phyloP scores from a whole-genome alignment of 768 basidiomycete genomes.

The Rickenella mellea region DNA sequence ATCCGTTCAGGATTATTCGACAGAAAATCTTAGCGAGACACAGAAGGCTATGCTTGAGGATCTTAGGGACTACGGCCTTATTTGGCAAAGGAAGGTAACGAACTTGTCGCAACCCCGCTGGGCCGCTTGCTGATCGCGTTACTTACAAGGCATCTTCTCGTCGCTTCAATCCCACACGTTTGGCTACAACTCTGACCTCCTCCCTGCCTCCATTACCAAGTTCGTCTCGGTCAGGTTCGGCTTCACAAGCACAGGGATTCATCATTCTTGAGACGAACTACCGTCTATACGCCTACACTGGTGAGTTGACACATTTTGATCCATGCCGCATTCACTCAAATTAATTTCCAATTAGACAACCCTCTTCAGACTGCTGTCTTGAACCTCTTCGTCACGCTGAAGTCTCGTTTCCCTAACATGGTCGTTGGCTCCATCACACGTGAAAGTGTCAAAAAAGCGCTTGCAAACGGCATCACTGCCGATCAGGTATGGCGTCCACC shows the following conservation, averaged over 20 bases:
- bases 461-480: constrained; percentile 91
- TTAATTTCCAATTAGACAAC: constrained; percentile 52
- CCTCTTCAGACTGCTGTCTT: constrained; percentile 93
- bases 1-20: constrained; percentile 90
- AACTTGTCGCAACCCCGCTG: constrained; percentile 16
- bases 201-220: constrained; percentile 75
- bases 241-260: constrained; percentile 72
- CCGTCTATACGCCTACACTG: constrained; percentile 95
- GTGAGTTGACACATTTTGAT: constrained; percentile 31
- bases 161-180: constrained; percentile 88
- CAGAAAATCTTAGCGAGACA: constrained; percentile 66
- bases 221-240: constrained; percentile 40
- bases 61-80: constrained; percentile 87
- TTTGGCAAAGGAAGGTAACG: constrained; percentile 74
- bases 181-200: constrained; percentile 90
- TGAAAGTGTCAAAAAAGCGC: constrained; percentile 90
- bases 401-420: constrained; percentile 92
- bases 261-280: constrained; percentile 98
- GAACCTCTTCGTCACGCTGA: constrained; percentile 86
- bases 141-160: constrained; percentile 51
- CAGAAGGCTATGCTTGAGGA: constrained; percentile 87
- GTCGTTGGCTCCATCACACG: constrained; percentile 94
- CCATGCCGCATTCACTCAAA: constrained; percentile 11
- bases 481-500: constrained; percentile 59
- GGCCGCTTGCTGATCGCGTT: neutral